Evolutionary conservation across 345 rosid genomes (phyloP).

Genomic region (Eucalyptus regnans): DNA sequence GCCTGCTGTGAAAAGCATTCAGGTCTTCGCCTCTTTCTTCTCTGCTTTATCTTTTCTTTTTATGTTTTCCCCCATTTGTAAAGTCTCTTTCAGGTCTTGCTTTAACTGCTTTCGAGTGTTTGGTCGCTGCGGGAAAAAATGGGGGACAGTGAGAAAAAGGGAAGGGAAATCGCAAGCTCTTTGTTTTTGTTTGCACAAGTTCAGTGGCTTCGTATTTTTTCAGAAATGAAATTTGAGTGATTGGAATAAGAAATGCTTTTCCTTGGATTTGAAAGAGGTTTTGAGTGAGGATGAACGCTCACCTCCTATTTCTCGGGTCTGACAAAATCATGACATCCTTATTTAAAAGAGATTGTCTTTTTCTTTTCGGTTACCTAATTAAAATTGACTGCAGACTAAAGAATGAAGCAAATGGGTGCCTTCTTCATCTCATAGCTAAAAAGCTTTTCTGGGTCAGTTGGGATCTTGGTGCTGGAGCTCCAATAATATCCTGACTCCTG

Average conservation of each 20-base stretch:
- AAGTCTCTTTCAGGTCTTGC: background rate
- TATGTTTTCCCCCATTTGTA: background rate
- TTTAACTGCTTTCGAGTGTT: background rate
- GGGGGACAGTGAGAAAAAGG: constrained; percentile 2
- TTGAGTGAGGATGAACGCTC: background rate
- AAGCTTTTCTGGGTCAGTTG: background rate
- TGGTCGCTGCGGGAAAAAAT: constrained; percentile 7
- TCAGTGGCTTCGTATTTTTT: background rate
- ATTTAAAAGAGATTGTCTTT: background rate
- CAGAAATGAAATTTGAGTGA: background rate
- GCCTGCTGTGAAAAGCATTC: constrained; percentile 66
- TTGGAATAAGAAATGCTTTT: background rate
- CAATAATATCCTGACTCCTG: background rate
- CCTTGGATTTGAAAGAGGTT: background rate
- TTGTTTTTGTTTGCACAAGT: background rate
- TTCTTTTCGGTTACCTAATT: background rate
- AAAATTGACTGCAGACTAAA: background rate
- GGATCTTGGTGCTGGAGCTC: background rate
- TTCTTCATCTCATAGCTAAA: background rate
- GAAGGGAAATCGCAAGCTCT: background rate
- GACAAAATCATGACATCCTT: background rate
- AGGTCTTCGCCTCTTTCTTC: constrained; percentile 21
- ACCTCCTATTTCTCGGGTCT: background rate
- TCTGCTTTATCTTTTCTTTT: background rate
- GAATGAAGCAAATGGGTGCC: background rate